Conservation (phyloP, 768 basidiomycete species). For the Wakefieldia striispora region DNA sequence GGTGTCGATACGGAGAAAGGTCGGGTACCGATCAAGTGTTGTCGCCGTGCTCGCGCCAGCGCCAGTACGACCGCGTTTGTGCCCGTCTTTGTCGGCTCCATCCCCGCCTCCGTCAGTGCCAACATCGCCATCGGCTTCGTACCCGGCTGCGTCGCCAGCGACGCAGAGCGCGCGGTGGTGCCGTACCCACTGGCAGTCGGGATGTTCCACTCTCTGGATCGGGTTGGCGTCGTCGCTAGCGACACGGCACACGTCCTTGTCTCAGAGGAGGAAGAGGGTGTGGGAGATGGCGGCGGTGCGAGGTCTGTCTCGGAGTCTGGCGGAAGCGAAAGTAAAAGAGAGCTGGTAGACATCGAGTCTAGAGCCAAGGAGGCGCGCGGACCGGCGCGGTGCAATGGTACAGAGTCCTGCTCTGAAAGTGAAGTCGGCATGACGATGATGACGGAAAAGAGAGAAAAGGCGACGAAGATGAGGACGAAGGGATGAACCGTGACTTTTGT, state of each 20-base stretch:
- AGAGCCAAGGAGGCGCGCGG: slow-evolving; percentile 3
- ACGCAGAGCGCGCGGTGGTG: background rate
- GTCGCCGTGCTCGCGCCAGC: background rate
- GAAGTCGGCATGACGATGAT: slow-evolving; percentile 8
- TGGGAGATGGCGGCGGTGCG: slow-evolving; percentile 22
- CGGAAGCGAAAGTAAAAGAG: slow-evolving; percentile 6
- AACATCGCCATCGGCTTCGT: slow-evolving; percentile 25
- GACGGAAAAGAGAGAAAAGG: background rate
- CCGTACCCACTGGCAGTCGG: background rate
- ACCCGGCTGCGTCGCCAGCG: slow-evolving; percentile 21
- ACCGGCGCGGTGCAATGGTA: background rate
- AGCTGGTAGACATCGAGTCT: slow-evolving; percentile 7
- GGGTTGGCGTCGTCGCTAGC: background rate
- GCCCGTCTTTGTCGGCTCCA: background rate
- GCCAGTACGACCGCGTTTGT: background rate
- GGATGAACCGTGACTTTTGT: slow-evolving; percentile 2
- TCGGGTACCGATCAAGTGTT: slow-evolving; percentile 7
- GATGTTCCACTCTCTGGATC: background rate
- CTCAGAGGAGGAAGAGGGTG: background rate
- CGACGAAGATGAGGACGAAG: background rate
- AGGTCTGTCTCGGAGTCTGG: slow-evolving; percentile 19
- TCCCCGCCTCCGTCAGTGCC: slow-evolving; percentile 12
- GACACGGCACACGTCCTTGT: background rate
- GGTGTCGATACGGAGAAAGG: slow-evolving; percentile 23
- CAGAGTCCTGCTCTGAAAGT: slow-evolving; percentile 10